phyloP scores from a whole-genome alignment of 2,329 filamentous ascomycete genomes.

The Rutstroemia sp. region DNA sequence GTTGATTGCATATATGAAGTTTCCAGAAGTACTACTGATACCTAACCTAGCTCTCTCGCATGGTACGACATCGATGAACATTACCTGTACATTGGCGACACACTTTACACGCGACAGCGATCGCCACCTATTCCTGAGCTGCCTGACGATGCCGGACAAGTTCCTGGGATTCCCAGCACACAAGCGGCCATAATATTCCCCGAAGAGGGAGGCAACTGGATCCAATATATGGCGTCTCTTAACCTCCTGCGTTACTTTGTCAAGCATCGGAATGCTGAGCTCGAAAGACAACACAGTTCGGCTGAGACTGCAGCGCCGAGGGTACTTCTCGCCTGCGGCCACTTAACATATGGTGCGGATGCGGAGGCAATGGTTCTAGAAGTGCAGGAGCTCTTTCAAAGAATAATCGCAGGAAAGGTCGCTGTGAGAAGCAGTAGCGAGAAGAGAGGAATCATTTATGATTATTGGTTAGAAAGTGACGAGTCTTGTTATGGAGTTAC shows the following conservation, averaged over 20 bases:
- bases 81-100: constrained; percentile 39
- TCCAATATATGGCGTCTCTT: constrained; percentile 33
- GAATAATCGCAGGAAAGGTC: constrained; percentile 30
- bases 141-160: constrained; percentile 14
- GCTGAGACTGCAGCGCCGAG: constrained; percentile 17
- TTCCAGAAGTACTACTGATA: not conserved
- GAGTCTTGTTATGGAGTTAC: constrained; percentile 30
- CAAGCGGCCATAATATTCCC: constrained; percentile 33
- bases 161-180: constrained; percentile 14
- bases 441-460: constrained; percentile 29
- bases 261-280: constrained; percentile 26
- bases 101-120: constrained; percentile 33
- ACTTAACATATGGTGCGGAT: constrained; percentile 32
- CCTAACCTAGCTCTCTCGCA: not conserved
- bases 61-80: constrained; percentile 29
- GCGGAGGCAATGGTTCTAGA: constrained; percentile 31
- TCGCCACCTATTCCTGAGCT: constrained; percentile 26
- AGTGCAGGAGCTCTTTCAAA: constrained; percentile 29
- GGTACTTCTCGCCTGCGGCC: constrained; percentile 30
- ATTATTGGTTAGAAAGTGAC: constrained; percentile 31
- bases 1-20: no score
- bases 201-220: constrained; percentile 31
- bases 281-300: constrained; percentile 16
- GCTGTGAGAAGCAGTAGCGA: constrained; percentile 27
- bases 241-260: constrained; percentile 31